Conservation (phyloP, 108 stramenopile species). For the Cyclotella choctawhatcheeana region DNA sequence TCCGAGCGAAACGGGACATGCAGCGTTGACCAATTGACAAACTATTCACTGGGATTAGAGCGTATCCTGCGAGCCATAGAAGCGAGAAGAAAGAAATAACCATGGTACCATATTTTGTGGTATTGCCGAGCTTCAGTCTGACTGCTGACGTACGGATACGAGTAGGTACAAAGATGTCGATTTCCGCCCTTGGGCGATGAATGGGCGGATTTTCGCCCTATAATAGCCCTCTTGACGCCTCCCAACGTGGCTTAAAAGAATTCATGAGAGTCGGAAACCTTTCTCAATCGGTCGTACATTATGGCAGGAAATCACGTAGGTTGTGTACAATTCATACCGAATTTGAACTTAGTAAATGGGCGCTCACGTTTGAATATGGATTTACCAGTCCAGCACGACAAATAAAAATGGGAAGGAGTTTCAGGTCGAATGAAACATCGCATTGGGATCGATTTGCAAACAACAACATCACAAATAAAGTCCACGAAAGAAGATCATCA, state of each 20-base stretch:
- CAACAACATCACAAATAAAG: too few relatives aligned
- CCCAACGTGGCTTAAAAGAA: not conserved
- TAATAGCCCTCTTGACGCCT: too few relatives aligned
- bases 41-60: not conserved
- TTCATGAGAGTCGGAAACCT: not conserved
- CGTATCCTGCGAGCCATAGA: not conserved
- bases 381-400: not conserved
- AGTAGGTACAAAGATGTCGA: too few relatives aligned
- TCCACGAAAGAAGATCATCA: too few relatives aligned
- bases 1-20: not conserved
- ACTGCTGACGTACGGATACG: too few relatives aligned
- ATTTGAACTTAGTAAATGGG: not conserved
- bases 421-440: not conserved
- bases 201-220: too few relatives aligned
- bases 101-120: not conserved
- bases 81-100: not conserved
- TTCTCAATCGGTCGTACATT: not conserved
- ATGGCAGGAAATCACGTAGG: not conserved
- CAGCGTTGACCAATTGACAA: not conserved
- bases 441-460: too few relatives aligned
- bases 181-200: too few relatives aligned
- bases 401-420: not conserved
- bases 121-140: too few relatives aligned
- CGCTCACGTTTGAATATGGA: not conserved
- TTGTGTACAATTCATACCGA: not conserved